Percentiles rank a stretch among this genome's conserved stretches.
phyloP scores from a whole-genome alignment of 805 yeast species.

The Candida mattraensis region DNA sequence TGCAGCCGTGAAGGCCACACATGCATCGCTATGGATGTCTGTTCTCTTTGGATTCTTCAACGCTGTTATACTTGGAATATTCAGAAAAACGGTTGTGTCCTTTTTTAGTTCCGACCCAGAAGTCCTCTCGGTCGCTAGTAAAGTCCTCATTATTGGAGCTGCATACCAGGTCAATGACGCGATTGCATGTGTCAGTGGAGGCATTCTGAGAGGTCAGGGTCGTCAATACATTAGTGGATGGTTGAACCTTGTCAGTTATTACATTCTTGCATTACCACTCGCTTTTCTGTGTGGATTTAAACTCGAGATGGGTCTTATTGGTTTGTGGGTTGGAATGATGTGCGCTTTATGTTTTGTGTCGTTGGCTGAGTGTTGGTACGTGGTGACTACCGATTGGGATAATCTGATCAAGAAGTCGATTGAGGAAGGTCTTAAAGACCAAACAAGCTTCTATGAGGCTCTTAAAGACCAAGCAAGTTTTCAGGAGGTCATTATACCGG shows the following conservation, averaged over 20 bases:
- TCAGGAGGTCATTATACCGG: slow-evolving; percentile 9
- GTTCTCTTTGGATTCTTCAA: slow-evolving; percentile 41
- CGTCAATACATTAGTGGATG: slow-evolving; percentile 64
- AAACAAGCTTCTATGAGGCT: slow-evolving; percentile 6
- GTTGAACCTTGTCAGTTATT: slow-evolving; percentile 56
- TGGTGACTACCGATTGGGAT: slow-evolving; percentile 33
- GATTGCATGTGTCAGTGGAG: slow-evolving; percentile 70
- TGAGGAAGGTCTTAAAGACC: slow-evolving; percentile 28
- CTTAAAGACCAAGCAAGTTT: slow-evolving; percentile 8
- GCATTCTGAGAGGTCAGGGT: slow-evolving; percentile 78
- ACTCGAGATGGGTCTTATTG: slow-evolving; percentile 50
- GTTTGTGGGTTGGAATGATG: slow-evolving; percentile 64
- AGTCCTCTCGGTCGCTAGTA: slow-evolving; percentile 51
- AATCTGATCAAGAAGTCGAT: slow-evolving; percentile 29
- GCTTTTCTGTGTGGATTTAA: slow-evolving; percentile 55
- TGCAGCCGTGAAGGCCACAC: slow-evolving; percentile 40
- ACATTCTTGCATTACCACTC: slow-evolving; percentile 62
- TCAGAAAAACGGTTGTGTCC: slow-evolving; percentile 42
- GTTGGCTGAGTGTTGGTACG: slow-evolving; percentile 39
- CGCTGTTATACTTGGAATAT: slow-evolving; percentile 44
- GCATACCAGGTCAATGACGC: slow-evolving; percentile 72
- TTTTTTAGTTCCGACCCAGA: slow-evolving; percentile 61
- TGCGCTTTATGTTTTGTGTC: slow-evolving; percentile 54
- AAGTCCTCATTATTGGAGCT: slow-evolving; percentile 62
- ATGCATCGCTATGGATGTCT: slow-evolving; percentile 39